These are phyloP conservation scores for Cornus suecica DNA, from an alignment of 148 eudicot genomes.

Conservation along the genomic window DNA sequence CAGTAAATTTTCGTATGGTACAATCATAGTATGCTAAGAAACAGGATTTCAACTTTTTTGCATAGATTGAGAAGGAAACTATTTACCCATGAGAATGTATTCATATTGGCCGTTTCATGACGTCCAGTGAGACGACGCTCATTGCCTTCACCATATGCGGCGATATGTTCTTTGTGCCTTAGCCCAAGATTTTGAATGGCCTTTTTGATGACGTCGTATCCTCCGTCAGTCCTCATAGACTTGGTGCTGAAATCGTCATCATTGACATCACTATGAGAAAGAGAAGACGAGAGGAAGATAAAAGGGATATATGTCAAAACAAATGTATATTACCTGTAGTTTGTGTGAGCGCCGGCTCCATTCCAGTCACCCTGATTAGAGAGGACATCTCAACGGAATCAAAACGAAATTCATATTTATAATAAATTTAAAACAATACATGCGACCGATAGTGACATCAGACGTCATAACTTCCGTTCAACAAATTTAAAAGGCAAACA, in stretches of 20 bases:
- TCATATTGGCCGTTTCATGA: slow-evolving; percentile 52
- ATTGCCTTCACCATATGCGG: slow-evolving; percentile 60
- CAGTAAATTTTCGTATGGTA: not conserved
- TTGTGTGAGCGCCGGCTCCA: slow-evolving; percentile 56
- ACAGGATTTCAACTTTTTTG: too few relatives aligned
- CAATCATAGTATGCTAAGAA: not conserved
- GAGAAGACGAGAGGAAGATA: not conserved
- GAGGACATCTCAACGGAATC: not conserved
- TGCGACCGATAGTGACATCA: not conserved
- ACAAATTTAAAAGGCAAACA: too few relatives aligned
- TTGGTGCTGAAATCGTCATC: slow-evolving; percentile 30
- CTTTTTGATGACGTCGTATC: slow-evolving; percentile 44
- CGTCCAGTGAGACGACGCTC: slow-evolving; percentile 58
- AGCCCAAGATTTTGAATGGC: slow-evolving; percentile 51
- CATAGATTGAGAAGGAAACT: not conserved
- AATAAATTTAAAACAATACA: not conserved
- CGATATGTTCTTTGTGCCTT: slow-evolving; percentile 54
- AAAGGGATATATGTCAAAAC: not conserved
- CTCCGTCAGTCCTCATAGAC: slow-evolving; percentile 51
- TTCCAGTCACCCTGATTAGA: slow-evolving; percentile 54
- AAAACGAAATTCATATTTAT: not conserved
- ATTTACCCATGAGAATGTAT: slow-evolving; percentile 52
- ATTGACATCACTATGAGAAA: not conserved
- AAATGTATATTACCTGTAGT: slow-evolving; percentile 32
- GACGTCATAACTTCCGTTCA: too few relatives aligned